Evolutionary conservation across 192 early-diverging fungal species (phyloP).

Genomic region (Coemansia erecta): DNA sequence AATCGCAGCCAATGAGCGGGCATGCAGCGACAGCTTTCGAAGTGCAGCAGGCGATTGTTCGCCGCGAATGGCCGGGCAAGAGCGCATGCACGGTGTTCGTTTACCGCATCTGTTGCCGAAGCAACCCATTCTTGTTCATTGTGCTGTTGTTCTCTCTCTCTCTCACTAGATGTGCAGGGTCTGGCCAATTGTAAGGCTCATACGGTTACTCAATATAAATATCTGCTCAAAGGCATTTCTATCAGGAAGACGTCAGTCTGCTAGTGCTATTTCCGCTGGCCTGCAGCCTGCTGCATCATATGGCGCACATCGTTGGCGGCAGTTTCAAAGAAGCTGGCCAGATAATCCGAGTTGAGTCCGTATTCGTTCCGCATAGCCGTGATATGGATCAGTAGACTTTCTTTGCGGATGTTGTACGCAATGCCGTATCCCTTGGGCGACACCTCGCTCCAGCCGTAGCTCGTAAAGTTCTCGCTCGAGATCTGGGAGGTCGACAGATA

Average conservation of each 20-base stretch:
- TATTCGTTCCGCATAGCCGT: conserved; percentile 64
- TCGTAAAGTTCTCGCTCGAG: conserved; percentile 84
- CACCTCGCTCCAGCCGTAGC: conserved; percentile 91
- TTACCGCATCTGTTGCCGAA: too few relatives aligned
- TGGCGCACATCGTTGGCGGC: conserved; percentile 78
- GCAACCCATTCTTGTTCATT: too few relatives aligned
- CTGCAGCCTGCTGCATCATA: conserved; percentile 25
- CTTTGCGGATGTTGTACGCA: conserved; percentile 92
- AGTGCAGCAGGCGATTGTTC: too few relatives aligned
- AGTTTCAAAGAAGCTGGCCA: conserved; percentile 77
- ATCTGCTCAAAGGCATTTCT: neutral
- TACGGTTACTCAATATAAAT: too few relatives aligned
- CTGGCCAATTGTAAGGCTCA: too few relatives aligned
- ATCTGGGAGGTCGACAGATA: conserved; percentile 93
- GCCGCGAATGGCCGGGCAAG: too few relatives aligned
- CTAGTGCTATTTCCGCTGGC: neutral
- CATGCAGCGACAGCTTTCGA: too few relatives aligned
- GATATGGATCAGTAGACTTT: conserved; percentile 84
- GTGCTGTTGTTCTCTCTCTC: too few relatives aligned
- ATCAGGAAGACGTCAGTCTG: neutral
- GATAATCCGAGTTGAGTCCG: conserved; percentile 55
- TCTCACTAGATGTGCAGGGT: too few relatives aligned
- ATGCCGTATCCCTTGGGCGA: conserved; percentile 88
- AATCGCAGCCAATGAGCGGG: neutral
- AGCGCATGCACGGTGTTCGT: too few relatives aligned